Base-by-base conservation (phyloP, 371 early-diverging fungal genomes). In the Mortierella sp. region DNA sequence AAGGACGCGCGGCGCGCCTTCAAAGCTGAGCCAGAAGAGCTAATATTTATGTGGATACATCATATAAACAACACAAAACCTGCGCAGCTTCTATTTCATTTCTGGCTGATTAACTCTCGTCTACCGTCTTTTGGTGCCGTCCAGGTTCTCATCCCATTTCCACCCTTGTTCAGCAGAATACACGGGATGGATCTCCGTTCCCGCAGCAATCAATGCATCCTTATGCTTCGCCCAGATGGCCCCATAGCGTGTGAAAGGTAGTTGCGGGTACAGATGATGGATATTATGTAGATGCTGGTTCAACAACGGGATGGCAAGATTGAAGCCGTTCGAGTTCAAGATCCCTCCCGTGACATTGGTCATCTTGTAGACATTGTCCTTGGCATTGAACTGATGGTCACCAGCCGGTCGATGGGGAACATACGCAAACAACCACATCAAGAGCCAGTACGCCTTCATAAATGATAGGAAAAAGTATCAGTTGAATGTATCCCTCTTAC, bases 281-380 rank as follows among this genome's bases (percentile, higher is more conserved):
- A 75, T 75, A 48, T 75, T 75, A 61, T 75, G 76, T 51, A 73
- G 27, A 26, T 75, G 76, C 30, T 75, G 76, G 57, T 75, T 75
- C 60, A 75, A 37, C 54, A 75, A 24, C 0, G 76, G 76, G 24
- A 75, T 47, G 6, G 76, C 76, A n/a, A 75, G 49, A 51, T 75
- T 75, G 47, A 75, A 39, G 2, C 76, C 76, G 30, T 75, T 44
- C 15, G 76, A 75, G 9, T 52, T 41, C 39, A 75, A 51, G 39
- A 75, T 64, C 6, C 76, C 76, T 1, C 76, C 76, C 1, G 76
- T 69, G 8, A 69, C 76, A 50, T 37, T 69, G 14, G 76, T 75
- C 61, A 64, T 75, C 53, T 75, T 75, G 64, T 75, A 75, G 23
- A 75, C 56, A 43, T 75, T 75, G 24, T 64, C 76, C 19, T 43